Base-by-base conservation (phyloP, 139 green algal genomes). In the Micractinium conductrix region DNA sequence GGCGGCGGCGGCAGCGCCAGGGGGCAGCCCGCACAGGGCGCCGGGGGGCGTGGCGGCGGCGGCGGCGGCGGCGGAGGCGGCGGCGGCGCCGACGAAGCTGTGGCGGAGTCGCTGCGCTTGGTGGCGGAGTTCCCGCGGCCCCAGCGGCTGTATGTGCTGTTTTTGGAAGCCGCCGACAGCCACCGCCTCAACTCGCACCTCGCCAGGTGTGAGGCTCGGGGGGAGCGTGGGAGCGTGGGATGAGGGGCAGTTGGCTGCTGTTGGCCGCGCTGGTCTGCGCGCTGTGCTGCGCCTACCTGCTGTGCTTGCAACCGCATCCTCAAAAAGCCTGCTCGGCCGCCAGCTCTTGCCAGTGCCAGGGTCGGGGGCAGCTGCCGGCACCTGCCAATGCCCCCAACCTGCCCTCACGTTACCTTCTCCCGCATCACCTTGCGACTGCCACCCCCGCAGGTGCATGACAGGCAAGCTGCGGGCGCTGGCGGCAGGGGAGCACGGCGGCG, bases 141-240 rank as follows among this genome's bases (percentile, higher is more conserved):
- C 10, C 90, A 92, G 80, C 85, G 88, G 5, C 81, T 89, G 45
- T 93, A 91, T 63, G 81, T 93, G 22, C 74, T 95, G 30, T 93
- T 95, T 37, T 83, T 95, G 30, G 89, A 95, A 50, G 88, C 88
- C 4, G 85, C 83, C 5, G 91, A 95, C 85, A 93, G 89, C 69
- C 84, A 90, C 70, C 73, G 81, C 12, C 78, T 95, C 35, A 85
- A 88, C 81, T 22, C 75, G 37, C 60, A 74, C 45, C 65, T 94
- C 2, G 45, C 80, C 24, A 90, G 82, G 86, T n/a, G n/a, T n/a
- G n/a, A n/a, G n/a, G n/a, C n/a, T n/a, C n/a, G n/a, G n/a, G n/a
- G n/a, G n/a, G n/a, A n/a, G n/a, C n/a, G n/a, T n/a, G n/a, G n/a
- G n/a, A n/a, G n/a, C n/a, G n/a, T n/a, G n/a, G n/a, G n/a, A n/a